Conservation (phyloP, 345 rosid species). For the Rhodamnia argentea region DNA sequence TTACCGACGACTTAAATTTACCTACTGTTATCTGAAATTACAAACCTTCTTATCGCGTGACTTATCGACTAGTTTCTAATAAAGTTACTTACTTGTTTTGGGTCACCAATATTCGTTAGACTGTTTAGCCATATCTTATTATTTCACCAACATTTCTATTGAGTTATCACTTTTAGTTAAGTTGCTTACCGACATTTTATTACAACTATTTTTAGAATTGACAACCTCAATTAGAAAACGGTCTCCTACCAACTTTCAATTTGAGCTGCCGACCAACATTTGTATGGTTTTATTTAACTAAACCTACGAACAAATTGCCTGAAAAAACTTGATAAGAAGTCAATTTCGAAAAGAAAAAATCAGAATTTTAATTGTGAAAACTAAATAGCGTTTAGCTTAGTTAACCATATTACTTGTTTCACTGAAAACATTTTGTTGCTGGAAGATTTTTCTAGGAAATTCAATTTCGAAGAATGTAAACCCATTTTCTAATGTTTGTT, state of each 20-base stretch:
- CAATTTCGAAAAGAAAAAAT: background rate
- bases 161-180: background rate
- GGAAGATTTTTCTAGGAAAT: background rate
- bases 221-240: background rate
- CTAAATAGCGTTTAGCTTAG: background rate
- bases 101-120: background rate
- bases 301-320: background rate
- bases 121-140: background rate
- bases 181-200: background rate
- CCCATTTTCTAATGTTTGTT: background rate
- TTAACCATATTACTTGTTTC: no score
- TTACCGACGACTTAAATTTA: background rate
- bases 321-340: background rate
- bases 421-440: background rate
- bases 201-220: background rate
- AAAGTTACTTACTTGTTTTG: background rate
- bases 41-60: background rate
- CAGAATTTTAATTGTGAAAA: background rate
- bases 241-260: background rate
- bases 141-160: background rate
- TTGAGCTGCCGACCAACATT: background rate
- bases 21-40: background rate
- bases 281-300: background rate
- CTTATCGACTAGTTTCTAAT: background rate
- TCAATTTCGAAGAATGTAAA: background rate